Percentiles rank a stretch among this genome's conserved stretches.
Conservation (phyloP, 306 rosid genomes). For the Quillaja saponaria region DNA sequence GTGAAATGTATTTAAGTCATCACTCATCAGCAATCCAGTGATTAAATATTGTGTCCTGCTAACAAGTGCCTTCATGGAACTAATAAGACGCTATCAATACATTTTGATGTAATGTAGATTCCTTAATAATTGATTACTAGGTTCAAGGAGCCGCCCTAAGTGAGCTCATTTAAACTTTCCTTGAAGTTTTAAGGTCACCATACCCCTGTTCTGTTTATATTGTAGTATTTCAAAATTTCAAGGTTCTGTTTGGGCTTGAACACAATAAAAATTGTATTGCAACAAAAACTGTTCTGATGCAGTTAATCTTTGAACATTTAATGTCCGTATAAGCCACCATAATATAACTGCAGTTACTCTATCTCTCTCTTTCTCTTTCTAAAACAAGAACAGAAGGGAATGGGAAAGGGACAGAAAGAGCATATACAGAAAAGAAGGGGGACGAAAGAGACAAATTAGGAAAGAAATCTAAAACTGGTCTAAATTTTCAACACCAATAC, state of each 20-base stretch:
- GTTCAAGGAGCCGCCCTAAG: no score
- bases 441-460: not conserved
- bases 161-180: no score
- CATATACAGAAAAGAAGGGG: not conserved
- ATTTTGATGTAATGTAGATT: not conserved
- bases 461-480: not conserved
- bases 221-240: no score
- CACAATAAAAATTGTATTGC: no score
- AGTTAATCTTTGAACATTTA: conserved; percentile 20
- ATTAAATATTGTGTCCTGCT: not conserved
- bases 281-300: not conserved
- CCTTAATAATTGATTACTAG: no score
- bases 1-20: conserved; percentile 13
- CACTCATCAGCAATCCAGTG: not conserved
- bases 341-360: conserved; percentile 14
- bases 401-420: not conserved
- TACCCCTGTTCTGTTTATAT: no score
- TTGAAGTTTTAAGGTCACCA: no score
- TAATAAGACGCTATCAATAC: not conserved
- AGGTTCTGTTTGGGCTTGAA: no score
- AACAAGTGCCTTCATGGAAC: not conserved
- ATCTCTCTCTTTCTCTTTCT: not conserved
- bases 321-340: not conserved
- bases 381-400: not conserved
- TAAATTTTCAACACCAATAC: conserved; percentile 20